Evolutionary conservation across 2,329 filamentous ascomycete species (phyloP), one percentile per base, ranked within the genome.

Genomic region (Bipolaris cookei): DNA sequence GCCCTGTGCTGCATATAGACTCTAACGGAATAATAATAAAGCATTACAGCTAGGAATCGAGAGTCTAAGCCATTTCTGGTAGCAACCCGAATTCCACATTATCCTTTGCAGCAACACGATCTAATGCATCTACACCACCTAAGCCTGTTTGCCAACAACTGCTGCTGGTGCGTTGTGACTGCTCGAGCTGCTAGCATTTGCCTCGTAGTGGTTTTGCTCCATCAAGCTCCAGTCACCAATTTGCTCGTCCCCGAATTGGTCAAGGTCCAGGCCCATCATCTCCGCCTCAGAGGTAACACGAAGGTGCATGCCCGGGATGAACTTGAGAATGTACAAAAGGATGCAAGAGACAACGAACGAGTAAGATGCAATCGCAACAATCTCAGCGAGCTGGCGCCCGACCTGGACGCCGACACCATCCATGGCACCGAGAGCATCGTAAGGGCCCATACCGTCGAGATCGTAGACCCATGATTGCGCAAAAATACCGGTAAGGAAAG

Each of bases 191-290:
- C 62, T 66, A 13, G 43, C 39, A 41, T 64, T 66, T 7, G 62
- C 59, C 39, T 65, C 49, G 42, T 67, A 64, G 14, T 66, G 42
- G 38, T 71, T 64, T 43, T 73, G 70, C 32, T 74, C 66, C 54
- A 72, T 60, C 46, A 81, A 71, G 30, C 69, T 78, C 77, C 81
- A 82, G 56, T 83, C 81, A 13, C 81, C 81, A 67, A 86, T 84
- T 72, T 83, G 79, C 74, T 85, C 83, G 71, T 85, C 83, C 44
- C 85, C 83, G 39, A 86, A 85, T 66, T 85, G 82, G 37, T 84
- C 80, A 5, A 80, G 63, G 62, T 86, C 84, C 25, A 86, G 68
- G 16, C 84, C 84, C 50, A 81, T 77, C 75, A 83, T 82, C 71
- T 86, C 83, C 3, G 76, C 80, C 66, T 85, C 82, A 57, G 84